Evolutionary conservation across 768 basidiomycete species (phyloP), one percentile per base, ranked within the genome.

Genomic region (Leccinum fibrillosum): DNA sequence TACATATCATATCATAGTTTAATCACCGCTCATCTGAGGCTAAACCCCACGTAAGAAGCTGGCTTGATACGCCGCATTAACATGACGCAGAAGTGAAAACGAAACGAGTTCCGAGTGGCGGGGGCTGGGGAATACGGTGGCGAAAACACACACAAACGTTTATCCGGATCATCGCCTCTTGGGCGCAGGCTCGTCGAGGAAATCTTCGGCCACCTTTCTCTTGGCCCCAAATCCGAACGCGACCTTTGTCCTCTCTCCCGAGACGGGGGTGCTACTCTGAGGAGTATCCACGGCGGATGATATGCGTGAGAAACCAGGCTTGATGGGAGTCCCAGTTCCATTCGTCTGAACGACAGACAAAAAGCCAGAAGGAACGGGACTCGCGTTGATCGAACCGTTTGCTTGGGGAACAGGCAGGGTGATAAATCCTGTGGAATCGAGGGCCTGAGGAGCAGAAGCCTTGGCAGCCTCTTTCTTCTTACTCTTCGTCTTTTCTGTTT

Each of bases 401-500:
- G 75, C 61, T 35, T 75, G 77, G 1, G 86, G 83, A 19, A 83
- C 84, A 51, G 88, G 87, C 1, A 91, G 72, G 2, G 87, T 89
- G 74, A 21, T 87, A 67, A 92, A 89, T 8, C 88, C 88, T 0
- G 78, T 74, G 6, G 73, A 75, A 34, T 79, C 80, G n/a, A 77
- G 69, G 17, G 70, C 70, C 56, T 81, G 81, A 23, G 80, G 77
- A 0, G 74, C 73, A 34, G 72, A 75, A 26, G 58, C 62, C 69
- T 86, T 90, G 49, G 75, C 80, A 4, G 72, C 68, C 57, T 88
- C 87, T 68, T 90, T 92, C 73, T 81, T 83, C 77, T 92, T 92
- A 72, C 85, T 87, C 72, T 90, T 91, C 57, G 80, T 78, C 72
- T 89, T 90, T 68, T 90, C 89, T 5, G 89, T 88, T 73, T 92